These are phyloP conservation scores for Cladosporium velox DNA, from an alignment of 2,329 filamentous ascomycete species.

Conservation along the genomic window DNA sequence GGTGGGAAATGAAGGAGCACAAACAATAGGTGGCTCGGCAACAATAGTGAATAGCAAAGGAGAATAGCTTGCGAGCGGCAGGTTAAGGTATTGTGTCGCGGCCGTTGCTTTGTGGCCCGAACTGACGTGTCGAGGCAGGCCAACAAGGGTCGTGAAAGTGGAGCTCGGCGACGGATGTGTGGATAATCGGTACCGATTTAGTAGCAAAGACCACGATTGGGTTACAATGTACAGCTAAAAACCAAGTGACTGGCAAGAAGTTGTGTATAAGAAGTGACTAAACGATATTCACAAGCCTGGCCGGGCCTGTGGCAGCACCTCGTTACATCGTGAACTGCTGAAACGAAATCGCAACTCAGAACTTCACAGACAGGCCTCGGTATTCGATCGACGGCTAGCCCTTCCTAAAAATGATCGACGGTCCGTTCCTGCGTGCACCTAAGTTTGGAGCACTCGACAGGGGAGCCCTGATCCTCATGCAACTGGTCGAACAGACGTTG, in stretches of 20 bases:
- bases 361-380: conserved; percentile 15
- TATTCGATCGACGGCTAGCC: conserved; percentile 17
- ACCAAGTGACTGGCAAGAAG: not conserved
- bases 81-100: not conserved
- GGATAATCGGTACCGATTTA: conserved; percentile 8
- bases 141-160: conserved; percentile 12
- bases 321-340: not conserved
- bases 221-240: not conserved
- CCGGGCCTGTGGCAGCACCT: not conserved
- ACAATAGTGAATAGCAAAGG: conserved; percentile 4
- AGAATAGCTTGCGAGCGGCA: conserved; percentile 1
- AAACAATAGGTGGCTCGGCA: not conserved
- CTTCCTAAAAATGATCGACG: conserved; percentile 12
- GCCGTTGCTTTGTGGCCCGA: conserved; percentile 4
- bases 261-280: not conserved
- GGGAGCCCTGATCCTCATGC: conserved; percentile 8
- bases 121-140: conserved; percentile 10
- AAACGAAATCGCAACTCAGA: conserved; percentile 1
- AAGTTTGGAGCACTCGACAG: conserved; percentile 10
- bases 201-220: conserved; percentile 14
- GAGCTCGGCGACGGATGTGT: conserved; percentile 5
- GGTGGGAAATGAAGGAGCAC: not conserved
- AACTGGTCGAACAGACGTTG: not conserved
- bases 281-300: not conserved
- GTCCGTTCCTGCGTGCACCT: conserved; percentile 5